These are phyloP conservation scores for Sclerotinia minor DNA, from an alignment of 2,329 filamentous ascomycete species.

Conservation along the genomic window DNA sequence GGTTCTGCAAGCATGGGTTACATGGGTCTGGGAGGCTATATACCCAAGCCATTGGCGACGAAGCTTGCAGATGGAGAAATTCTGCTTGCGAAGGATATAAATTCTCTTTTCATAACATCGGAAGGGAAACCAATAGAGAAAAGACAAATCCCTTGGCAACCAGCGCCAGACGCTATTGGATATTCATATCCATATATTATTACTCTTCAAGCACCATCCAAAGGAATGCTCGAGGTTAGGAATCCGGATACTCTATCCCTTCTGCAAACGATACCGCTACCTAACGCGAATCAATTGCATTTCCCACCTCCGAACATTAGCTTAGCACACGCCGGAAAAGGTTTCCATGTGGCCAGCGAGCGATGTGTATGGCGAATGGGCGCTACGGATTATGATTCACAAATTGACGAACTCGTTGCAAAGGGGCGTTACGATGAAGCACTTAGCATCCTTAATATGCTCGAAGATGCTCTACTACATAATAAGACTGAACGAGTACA, in stretches of 20 bases:
- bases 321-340: constrained; percentile 93
- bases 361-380: constrained; percentile 95
- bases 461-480: constrained; percentile 86
- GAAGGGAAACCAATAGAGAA: constrained; percentile 80
- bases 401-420: constrained; percentile 78
- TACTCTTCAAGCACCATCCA: constrained; percentile 77
- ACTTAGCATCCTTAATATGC: constrained; percentile 81
- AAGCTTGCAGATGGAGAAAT: constrained; percentile 81
- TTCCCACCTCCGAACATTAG: constrained; percentile 92
- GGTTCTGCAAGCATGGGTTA: constrained; percentile 91
- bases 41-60: constrained; percentile 85
- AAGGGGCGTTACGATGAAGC: constrained; percentile 82
- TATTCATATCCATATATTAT: constrained; percentile 97
- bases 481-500: constrained; percentile 80
- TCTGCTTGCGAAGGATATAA: constrained; percentile 95
- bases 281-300: constrained; percentile 80
- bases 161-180: constrained; percentile 84
- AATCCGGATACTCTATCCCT: constrained; percentile 92
- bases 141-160: constrained; percentile 87
- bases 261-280: constrained; percentile 79
- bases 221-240: constrained; percentile 83
- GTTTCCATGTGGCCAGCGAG: constrained; percentile 90
- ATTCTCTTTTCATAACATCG: constrained; percentile 86
- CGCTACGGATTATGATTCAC: constrained; percentile 84
- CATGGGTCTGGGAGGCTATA: constrained; percentile 89